A percentile compares a stretch with the other conserved stretches of the same genome.
These are phyloP conservation scores for Claviceps maximensis DNA, from an alignment of 2,329 filamentous ascomycete species.

Conservation along the genomic window DNA sequence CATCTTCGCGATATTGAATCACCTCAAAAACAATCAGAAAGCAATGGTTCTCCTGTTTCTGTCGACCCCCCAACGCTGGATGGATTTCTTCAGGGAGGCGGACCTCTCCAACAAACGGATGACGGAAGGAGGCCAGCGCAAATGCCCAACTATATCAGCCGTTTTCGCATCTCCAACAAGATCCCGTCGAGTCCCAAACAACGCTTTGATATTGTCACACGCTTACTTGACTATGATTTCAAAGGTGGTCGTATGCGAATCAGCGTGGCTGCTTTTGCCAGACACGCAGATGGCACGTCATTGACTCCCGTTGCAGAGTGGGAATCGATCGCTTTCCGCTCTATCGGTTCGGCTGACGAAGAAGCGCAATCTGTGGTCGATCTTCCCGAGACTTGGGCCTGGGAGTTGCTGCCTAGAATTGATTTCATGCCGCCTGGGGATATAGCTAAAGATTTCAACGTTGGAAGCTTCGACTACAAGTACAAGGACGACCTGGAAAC, in stretches of 20 bases:
- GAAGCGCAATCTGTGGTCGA: conserved; percentile 7
- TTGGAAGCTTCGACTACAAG: conserved; percentile 14
- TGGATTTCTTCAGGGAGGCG: conserved; percentile 13
- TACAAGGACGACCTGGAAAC: conserved; percentile 8
- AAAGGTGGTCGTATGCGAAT: conserved; percentile 14
- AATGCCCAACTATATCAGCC: conserved; percentile 18
- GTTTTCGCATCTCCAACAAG: conserved; percentile 17
- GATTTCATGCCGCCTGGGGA: conserved; percentile 10
- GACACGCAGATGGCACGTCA: conserved; percentile 1
- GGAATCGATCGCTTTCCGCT: conserved; percentile 10
- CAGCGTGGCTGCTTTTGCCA: conserved; percentile 14
- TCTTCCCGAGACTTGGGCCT: conserved; percentile 11
- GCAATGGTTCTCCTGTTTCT: conserved; percentile 12
- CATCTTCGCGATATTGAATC: conserved; percentile 12
- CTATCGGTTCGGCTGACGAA: conserved; percentile 4
- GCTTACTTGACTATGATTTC: conserved; percentile 12
- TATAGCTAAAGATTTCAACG: conserved; percentile 14
- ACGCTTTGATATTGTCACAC: conserved; percentile 13
- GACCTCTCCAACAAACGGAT: conserved; percentile 10
- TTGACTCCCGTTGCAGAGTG: conserved; percentile 12
- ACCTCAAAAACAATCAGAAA: not conserved
- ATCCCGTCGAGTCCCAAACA: conserved; percentile 11
- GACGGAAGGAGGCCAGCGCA: conserved; percentile 12
- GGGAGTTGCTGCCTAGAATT: conserved; percentile 14
- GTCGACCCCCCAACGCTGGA: conserved; percentile 18